Evolutionary conservation across 225 moss, liverwort and hornwort genomes (phyloP).

Genomic region (Straminergon stramineum): DNA sequence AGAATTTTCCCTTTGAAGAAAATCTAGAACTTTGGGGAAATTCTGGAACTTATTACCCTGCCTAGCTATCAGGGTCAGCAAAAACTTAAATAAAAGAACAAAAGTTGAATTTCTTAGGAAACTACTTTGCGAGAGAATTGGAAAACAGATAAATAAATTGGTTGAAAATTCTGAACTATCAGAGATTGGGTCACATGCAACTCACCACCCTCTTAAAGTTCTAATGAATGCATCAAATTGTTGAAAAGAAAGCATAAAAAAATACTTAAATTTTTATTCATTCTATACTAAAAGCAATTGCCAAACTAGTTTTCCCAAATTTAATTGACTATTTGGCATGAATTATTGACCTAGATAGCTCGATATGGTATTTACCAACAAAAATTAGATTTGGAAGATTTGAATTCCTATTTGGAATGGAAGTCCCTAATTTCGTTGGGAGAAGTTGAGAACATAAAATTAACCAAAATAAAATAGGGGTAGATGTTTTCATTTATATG

Average conservation of each 20-base stretch:
- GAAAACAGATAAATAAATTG: background rate
- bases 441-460: background rate
- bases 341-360: background rate
- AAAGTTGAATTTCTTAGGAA: background rate
- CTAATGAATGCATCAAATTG: background rate
- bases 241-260: background rate
- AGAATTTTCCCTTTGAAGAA: background rate
- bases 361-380: rapidly evolving
- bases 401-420: background rate
- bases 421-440: background rate
- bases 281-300: background rate
- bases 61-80: background rate
- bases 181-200: background rate
- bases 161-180: rapidly evolving
- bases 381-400: background rate
- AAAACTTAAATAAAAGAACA: background rate
- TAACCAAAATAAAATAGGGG: background rate
- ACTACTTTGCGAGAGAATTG: background rate
- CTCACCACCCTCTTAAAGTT: too few relatives aligned
- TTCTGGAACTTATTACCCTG: background rate
- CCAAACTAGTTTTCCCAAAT: rapidly evolving
- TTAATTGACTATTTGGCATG: background rate
- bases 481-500: background rate
- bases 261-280: background rate
- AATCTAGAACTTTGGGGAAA: too few relatives aligned